Evolutionary conservation across 2,329 filamentous ascomycete genomes (phyloP).

Genomic region (Pestalotiopsis sp.): DNA sequence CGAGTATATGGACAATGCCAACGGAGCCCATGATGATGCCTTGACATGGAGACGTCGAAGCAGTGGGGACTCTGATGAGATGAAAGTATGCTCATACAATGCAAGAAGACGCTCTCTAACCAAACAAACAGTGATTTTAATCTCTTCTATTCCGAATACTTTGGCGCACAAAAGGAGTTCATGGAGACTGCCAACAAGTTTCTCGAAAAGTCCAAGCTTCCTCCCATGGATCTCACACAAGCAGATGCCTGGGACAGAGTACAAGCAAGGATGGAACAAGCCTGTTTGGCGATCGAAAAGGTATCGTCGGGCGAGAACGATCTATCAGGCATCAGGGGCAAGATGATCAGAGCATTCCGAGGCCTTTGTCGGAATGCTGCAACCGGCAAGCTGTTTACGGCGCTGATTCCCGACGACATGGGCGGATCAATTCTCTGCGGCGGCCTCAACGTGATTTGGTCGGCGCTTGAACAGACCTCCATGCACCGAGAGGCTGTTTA

Average conservation of each 20-base stretch:
- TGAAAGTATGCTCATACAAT: not conserved
- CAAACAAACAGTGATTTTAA: not conserved
- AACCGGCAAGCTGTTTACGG: constrained; percentile 6
- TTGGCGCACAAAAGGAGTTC: constrained; percentile 5
- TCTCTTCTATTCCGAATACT: constrained; percentile 5
- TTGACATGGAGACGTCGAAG: not conserved
- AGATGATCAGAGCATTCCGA: constrained; percentile 10
- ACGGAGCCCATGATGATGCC: not conserved
- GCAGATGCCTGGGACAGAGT: constrained; percentile 2
- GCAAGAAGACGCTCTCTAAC: not conserved
- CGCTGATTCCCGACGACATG: constrained; percentile 11
- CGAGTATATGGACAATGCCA: not conserved
- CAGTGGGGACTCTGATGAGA: constrained; percentile 1
- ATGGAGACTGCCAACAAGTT: constrained; percentile 11
- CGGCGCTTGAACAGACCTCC: constrained; percentile 11
- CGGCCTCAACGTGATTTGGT: constrained; percentile 12
- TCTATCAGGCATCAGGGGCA: not conserved
- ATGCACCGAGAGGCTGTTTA: constrained; percentile 1
- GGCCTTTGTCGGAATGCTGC: constrained; percentile 9
- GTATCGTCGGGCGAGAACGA: constrained; percentile 6
- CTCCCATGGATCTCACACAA: not conserved
- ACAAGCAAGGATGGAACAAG: constrained; percentile 1
- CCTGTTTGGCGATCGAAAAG: constrained; percentile 7
- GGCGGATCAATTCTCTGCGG: constrained; percentile 7
- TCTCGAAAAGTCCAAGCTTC: constrained; percentile 6